A percentile compares a stretch with the other conserved stretches of the same genome.
Evolutionary conservation across 495 filamentous ascomycete species (phyloP).

Genomic region (Usnea hakonensis): DNA sequence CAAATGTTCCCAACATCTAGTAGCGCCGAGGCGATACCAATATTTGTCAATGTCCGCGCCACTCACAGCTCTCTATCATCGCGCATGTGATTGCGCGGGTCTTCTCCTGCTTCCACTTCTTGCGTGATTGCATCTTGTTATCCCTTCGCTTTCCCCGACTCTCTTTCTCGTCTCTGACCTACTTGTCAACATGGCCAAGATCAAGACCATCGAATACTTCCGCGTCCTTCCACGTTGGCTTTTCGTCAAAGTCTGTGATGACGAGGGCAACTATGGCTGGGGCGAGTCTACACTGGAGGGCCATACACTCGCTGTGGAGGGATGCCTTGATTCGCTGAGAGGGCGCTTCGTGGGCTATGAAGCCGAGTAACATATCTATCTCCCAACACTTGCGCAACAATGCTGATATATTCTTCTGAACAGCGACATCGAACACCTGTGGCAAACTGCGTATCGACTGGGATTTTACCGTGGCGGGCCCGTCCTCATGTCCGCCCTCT

Average conservation of each 20-base stretch:
- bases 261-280: slow-evolving; percentile 60
- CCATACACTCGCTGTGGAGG: slow-evolving; percentile 68
- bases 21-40: slow-evolving; percentile 10
- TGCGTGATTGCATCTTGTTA: neutral
- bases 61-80: slow-evolving; percentile 6
- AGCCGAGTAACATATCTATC: slow-evolving; percentile 49
- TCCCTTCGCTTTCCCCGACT: slow-evolving; percentile 1
- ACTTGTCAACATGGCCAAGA: slow-evolving; percentile 49
- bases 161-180: neutral
- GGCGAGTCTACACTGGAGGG: slow-evolving; percentile 72
- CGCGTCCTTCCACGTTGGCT: slow-evolving; percentile 68
- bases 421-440: slow-evolving; percentile 75
- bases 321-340: slow-evolving; percentile 60
- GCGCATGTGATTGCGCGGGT: slow-evolving; percentile 10
- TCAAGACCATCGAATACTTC: slow-evolving; percentile 65
- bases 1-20: neutral
- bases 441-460: slow-evolving; percentile 63
- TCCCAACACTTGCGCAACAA: neutral
- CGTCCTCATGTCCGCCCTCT: slow-evolving; percentile 73
- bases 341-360: slow-evolving; percentile 59
- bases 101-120: neutral
- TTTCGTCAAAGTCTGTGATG: slow-evolving; percentile 68
- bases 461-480: slow-evolving; percentile 78
- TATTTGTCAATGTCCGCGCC: slow-evolving; percentile 13
- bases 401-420: slow-evolving; percentile 16